Evolutionary conservation across 2,329 filamentous ascomycete species (phyloP), one percentile per base, ranked within the genome.

Genomic region (Paradendryphiella salina): DNA sequence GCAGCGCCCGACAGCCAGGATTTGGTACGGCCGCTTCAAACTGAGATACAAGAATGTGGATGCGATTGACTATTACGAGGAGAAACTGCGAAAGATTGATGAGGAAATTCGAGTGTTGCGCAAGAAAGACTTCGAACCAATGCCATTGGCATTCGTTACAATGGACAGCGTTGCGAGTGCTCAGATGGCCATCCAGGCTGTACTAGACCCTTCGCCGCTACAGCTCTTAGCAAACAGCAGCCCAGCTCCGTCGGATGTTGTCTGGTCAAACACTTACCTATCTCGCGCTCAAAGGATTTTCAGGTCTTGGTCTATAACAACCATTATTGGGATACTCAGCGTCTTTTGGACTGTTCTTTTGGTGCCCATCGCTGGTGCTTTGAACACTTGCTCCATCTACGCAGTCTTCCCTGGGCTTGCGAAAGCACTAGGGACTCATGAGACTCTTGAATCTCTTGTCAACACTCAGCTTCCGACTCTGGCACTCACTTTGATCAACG

Each of bases 101-200:
- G 87, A 89, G 40, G 81, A 85, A 59, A 90, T 99, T 42, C 73
- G 75, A 6, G 74, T 75, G 6, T 84, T 90, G 9, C 84, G 94
- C 21, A 84, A 85, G 64, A 89, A 89, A 70, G 82, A 88, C 3
- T 97, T 91, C 64, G 77, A 81, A 5, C 80, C 94, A 0, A 92
- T 86, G 0, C 87, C 93, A 40, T 82, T 95, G 53, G 95, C 95
- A 1, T 96, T 99, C 72, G 89, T 99, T 32, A 97, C 94, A 0
- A 95, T 99, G 90, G 90, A 96, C 75, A 94, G 90, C 3, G 94
- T 96, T 41, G 89, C 92, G 11, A 87, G 92, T 15, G 85, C 83
- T 57, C 94, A 99, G 76, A 96, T 97, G 91, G 90, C 92, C 18
- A 90, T 96, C 35, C 94, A 99, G 73, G 92, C 94, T 3, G 86